Conservation (phyloP, 1,284 basidiomycete genomes). For the Irpex rosettiformis region DNA sequence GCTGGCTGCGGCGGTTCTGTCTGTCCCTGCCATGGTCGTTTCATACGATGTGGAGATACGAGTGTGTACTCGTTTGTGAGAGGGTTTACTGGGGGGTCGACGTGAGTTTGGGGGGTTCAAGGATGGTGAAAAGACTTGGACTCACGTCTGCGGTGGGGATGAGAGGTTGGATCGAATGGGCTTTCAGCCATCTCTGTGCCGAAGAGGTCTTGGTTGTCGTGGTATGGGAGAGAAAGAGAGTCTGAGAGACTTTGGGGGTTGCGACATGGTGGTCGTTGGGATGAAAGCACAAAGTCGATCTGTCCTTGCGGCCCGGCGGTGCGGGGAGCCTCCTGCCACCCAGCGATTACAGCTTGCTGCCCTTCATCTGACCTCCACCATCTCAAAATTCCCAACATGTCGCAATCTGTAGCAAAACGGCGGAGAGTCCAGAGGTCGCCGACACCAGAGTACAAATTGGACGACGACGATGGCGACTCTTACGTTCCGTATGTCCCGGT, state of each 20-base stretch:
- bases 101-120: not conserved
- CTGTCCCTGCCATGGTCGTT: constrained; percentile 85
- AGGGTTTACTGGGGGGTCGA: constrained; percentile 60
- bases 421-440: constrained; percentile 45
- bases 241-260: no score
- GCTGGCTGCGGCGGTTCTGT: constrained; percentile 61
- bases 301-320: not conserved
- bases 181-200: constrained; percentile 37
- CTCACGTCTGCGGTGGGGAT: constrained; percentile 73
- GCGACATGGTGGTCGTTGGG: not conserved
- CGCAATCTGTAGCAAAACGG: constrained; percentile 22
- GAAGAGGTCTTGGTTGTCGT: constrained; percentile 10
- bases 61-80: constrained; percentile 78
- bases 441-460: constrained; percentile 61
- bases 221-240: not conserved
- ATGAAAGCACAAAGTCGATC: not conserved
- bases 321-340: no score
- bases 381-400: not conserved
- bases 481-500: constrained; percentile 90
- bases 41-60: constrained; percentile 81
- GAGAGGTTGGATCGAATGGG: constrained; percentile 57
- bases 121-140: constrained; percentile 12
- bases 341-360: not conserved
- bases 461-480: constrained; percentile 51
- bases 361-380: not conserved